Base-by-base conservation (phyloP, 2,329 filamentous ascomycete species). In the Phialophora tarda region DNA sequence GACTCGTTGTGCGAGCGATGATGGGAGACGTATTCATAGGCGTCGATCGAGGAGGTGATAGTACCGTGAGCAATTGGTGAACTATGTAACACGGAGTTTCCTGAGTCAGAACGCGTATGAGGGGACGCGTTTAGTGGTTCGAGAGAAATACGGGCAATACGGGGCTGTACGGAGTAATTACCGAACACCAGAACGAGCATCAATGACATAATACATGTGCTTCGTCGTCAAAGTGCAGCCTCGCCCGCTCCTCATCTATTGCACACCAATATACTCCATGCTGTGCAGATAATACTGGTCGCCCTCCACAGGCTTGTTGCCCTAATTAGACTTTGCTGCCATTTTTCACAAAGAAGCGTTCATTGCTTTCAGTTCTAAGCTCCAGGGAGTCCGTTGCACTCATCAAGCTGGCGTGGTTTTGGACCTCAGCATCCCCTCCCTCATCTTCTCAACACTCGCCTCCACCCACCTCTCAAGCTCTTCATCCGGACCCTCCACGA, bases 391-490 rank as follows among this genome's bases (percentile, higher is more conserved):
- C 48, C 10, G 23, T n/a, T 7, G 17, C 24, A 53, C 8, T 65
- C 51, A 57, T 68, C 71, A 73, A 73, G 64, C 71, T 73, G 71
- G 71, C 71, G 67, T 73, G 70, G 70, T 71, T 72, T 53, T 73
- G 71, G 71, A 65, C 56, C 23, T 59, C 66, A 44, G 38, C 38
- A 56, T 32, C 66, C 38, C 58, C 67, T 28, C 28, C 64, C 10
- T 30, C 58, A 24, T 21, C 63, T 21, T 24, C 64, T 48, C 38
- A 54, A 50, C 17, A 68, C 30, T 59, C 67, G 24, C 57, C 66
- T 30, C 30, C 62, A 24, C 56, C 63, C 59, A 58, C 58, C 54
- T 66, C 58, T 28, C 50, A 57, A 30, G 59, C 30, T 50, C 60
- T 11, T 41, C 51, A 47, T 62, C 62, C 24, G 47, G 47, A 28